Conservation (phyloP, 805 yeast genomes). For the Lipomyces anomalus region DNA sequence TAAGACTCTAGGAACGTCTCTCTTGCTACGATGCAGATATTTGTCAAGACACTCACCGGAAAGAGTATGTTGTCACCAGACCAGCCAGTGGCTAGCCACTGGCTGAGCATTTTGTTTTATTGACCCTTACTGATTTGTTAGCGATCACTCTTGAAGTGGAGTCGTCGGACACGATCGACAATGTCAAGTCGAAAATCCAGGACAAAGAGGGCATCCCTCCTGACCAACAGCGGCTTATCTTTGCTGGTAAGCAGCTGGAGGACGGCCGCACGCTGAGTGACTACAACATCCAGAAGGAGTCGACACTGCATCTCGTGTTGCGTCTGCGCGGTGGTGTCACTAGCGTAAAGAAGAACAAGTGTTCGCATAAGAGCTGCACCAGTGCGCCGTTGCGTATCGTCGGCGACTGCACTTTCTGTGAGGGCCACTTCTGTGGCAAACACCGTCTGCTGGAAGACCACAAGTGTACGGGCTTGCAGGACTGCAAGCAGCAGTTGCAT, state of each 20-base stretch:
- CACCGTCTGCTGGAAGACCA: slow-evolving; percentile 86
- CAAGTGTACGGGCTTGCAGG: slow-evolving; percentile 67
- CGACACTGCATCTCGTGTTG: slow-evolving; percentile 76
- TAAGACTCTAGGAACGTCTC: too few relatives aligned
- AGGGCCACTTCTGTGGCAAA: slow-evolving; percentile 78
- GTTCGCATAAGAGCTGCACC: slow-evolving; percentile 52
- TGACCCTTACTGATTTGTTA: background rate
- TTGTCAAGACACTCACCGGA: slow-evolving; percentile 84
- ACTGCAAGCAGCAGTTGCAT: slow-evolving; percentile 76
- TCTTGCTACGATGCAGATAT: slow-evolving; percentile 65
- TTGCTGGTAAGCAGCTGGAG: slow-evolving; percentile 82
- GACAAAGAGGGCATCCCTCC: slow-evolving; percentile 12
- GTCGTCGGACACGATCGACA: slow-evolving; percentile 38
- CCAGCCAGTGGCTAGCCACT: too few relatives aligned
- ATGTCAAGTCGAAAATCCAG: slow-evolving; percentile 15
- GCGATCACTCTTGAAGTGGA: slow-evolving; percentile 82
- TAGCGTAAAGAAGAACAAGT: slow-evolving; percentile 40
- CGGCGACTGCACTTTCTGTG: slow-evolving; percentile 81
- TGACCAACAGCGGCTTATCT: slow-evolving; percentile 39
- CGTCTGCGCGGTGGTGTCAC: slow-evolving; percentile 87
- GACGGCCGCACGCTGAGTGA: slow-evolving; percentile 81
- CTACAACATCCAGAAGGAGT: slow-evolving; percentile 83
- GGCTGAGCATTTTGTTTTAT: too few relatives aligned
- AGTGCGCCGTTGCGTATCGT: slow-evolving; percentile 58
- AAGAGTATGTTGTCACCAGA: slow-evolving; percentile 40